Evolutionary conservation across 23 red algal genomes (phyloP), one percentile per base, ranked within the genome.

Genomic region (Gracilariopsis chorda): DNA sequence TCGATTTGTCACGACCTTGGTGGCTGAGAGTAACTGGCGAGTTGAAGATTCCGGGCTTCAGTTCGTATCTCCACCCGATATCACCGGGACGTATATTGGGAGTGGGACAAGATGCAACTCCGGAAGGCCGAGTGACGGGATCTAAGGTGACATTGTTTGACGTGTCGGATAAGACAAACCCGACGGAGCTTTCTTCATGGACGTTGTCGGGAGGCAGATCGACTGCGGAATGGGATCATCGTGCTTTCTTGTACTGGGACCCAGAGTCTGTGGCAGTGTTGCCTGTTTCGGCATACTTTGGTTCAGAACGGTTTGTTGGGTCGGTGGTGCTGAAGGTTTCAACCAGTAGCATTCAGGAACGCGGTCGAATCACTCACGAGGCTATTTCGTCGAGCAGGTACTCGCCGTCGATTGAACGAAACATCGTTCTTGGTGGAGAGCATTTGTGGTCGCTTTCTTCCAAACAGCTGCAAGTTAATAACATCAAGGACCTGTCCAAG

Each of bases 1-100:
- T 92, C 14, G 65, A 76, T 33, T 45, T 92, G 8, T 73, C 88
- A 55, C 73, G 83, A 34, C 76, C 77, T 48, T 21, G 47, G 64
- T 32, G 32, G 59, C 45, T 83, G 88, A 74, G 62, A 28, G 88
- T 83, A 29, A 83, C 77, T 1, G 88, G 88, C 56, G 88, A 92
- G 35, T 60, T 92, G 47, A 92, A 92, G 30, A 92, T 92, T 24
- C 88, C 88, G 0, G 88, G 88, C 14, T 92, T 75, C 37, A 83
- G 77, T 32, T 82, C 88, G 0, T 92, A 92, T 46, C 61, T 92
- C 6, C 88, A 92, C 34, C 77, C 78, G 8, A 57, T 92, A 9
- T 19, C 49, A 32, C 29, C 58, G 20, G 77, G 77, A 19, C 76
- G 88, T 42, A 71, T 92, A 53, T 77, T 92, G 11, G 88, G 88